Conservation (phyloP, 305 asterid genomes). For the Striga hermonthica region DNA sequence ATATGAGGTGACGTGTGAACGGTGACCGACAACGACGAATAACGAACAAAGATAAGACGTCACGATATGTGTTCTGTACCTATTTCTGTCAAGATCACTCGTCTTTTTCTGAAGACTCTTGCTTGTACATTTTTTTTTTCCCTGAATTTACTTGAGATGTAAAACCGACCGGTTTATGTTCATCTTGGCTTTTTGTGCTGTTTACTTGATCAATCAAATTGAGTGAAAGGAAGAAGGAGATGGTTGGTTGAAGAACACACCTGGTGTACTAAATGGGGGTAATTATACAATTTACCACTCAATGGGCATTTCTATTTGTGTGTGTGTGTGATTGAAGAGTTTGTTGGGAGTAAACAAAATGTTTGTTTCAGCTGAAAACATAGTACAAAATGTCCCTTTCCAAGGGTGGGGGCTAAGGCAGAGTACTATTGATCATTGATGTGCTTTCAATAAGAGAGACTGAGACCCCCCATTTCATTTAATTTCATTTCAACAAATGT, state of each 20-base stretch:
- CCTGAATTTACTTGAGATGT: conserved; percentile 27
- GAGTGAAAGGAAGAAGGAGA: too few relatives aligned
- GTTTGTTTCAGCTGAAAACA: conserved; percentile 20
- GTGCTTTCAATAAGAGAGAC: background rate
- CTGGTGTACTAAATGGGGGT: too few relatives aligned
- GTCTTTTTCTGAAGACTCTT: conserved; percentile 31
- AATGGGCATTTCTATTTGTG: conserved; percentile 8
- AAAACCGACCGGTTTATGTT: conserved; percentile 25
- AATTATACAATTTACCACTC: background rate
- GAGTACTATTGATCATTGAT: conserved; percentile 17
- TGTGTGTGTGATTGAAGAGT: background rate
- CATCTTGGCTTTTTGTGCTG: conserved; percentile 10
- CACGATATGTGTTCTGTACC: too few relatives aligned
- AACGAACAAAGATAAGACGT: conserved; percentile 13
- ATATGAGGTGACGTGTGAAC: conserved; percentile 21
- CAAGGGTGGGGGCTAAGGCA: too few relatives aligned
- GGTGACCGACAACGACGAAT: conserved; percentile 27
- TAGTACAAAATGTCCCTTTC: conserved; percentile 39
- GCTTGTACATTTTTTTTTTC: conserved; percentile 57
- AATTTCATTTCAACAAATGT: conserved; percentile 32
- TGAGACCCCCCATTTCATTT: conserved; percentile 20
- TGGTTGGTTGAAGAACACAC: too few relatives aligned
- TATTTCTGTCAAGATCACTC: too few relatives aligned
- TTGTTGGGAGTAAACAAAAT: conserved; percentile 11
- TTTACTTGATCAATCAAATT: conserved; percentile 4